These are phyloP conservation scores for Porphyra umbilicalis DNA, from an alignment of 31 red algal species.

Conservation along the genomic window DNA sequence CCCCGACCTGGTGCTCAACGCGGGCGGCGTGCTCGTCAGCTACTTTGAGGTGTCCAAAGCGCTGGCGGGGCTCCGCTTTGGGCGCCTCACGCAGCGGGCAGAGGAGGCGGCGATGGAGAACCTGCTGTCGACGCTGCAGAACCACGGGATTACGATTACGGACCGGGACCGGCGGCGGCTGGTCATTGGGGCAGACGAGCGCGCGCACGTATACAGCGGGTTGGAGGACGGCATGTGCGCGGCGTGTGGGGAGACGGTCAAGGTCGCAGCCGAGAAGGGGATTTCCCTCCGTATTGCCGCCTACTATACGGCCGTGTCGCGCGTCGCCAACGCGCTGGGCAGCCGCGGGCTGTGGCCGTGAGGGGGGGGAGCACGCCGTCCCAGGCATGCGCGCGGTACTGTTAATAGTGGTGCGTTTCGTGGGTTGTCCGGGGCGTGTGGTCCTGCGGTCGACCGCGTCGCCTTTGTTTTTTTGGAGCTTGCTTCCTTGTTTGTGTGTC, in stretches of 20 bases:
- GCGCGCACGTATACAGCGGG: constrained; percentile 75
- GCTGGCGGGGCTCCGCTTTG: constrained; percentile 84
- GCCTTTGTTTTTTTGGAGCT: too few relatives aligned
- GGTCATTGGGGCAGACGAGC: constrained; percentile 82
- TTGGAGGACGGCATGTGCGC: constrained; percentile 95
- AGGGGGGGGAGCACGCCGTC: too few relatives aligned
- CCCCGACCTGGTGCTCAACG: constrained; percentile 91
- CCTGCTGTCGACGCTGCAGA: constrained; percentile 65
- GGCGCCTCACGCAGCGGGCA: constrained; percentile 76
- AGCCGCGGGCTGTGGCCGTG: constrained; percentile 68
- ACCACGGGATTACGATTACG: constrained; percentile 74
- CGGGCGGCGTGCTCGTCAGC: constrained; percentile 75
- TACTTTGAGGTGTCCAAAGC: constrained; percentile 98
- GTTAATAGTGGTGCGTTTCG: too few relatives aligned
- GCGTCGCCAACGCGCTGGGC: constrained; percentile 57
- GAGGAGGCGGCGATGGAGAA: constrained; percentile 76
- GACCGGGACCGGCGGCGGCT: constrained; percentile 60
- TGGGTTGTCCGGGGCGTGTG: too few relatives aligned
- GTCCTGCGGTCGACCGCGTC: too few relatives aligned
- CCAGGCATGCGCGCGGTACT: too few relatives aligned
- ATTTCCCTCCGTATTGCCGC: constrained; percentile 78
- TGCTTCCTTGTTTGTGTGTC: too few relatives aligned
- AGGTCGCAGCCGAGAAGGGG: constrained; percentile 56
- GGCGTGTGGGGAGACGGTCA: constrained; percentile 53
- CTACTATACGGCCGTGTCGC: constrained; percentile 73